Evolutionary conservation across 2,329 filamentous ascomycete species (phyloP), one percentile per base, ranked within the genome.

Genomic region (Endoconidiophora polonica): DNA sequence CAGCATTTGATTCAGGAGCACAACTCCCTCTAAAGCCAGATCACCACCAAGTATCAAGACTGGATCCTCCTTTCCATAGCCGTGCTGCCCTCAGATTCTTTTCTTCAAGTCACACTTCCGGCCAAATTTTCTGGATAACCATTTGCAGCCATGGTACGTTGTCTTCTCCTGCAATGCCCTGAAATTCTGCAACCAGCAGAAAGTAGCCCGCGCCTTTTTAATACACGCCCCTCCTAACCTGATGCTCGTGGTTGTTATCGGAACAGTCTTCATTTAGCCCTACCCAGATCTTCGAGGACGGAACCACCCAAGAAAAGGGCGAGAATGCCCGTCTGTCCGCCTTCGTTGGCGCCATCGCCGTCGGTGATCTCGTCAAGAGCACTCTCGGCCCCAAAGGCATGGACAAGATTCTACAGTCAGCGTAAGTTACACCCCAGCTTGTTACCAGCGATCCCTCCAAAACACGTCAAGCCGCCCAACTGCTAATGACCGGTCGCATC

Each of bases 251-350:
- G 3, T 49, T 43, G 37, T 22, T 4, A n/a, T 22, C 20, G 18
- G n/a, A 41, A 52, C 43, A 55, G 54, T 47, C 54, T 46, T 81
- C 77, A 59, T 81, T 81, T 66, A 91, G 87, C 69, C 88, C 90
- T 61, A 94, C 87, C 56, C 90, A 96, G 69, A 96, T 96, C 73
- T 96, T 96, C 69, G 86, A 87, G 61, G 86, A 95, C 67, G 88
- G 93, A 65, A 91, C 93, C 58, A 91, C 83, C 52, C 86, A 96
- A 70, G 90, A 96, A 72, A 96, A 94, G 72, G 91, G 91, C 61
- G 90, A 96, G 72, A 96, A 96, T 83, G 90, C 91, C 61, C 86
- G 90, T 76, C 82, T 96, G 59, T 83, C 86, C n/a, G 90, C 90
- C 57, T 98, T 98, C 61, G 90, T 98, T 50, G 91, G 91, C 59